Conservation (phyloP, 148 eudicot species). For the Fagopyrum homotropicum region DNA sequence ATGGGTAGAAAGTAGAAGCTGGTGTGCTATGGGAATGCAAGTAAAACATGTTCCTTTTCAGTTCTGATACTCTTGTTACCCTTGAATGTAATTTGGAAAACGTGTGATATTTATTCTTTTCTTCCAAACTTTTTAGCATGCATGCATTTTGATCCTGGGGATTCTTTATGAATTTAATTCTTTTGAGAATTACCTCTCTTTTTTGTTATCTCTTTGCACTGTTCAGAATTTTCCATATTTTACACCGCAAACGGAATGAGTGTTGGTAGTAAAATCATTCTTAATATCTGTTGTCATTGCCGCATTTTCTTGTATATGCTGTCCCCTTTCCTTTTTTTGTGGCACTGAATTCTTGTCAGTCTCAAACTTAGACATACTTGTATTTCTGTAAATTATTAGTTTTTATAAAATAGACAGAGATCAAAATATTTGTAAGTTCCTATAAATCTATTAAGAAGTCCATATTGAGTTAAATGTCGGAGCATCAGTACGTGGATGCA, state of each 20-base stretch:
- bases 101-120: background rate
- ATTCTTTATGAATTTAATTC: background rate
- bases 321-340: background rate
- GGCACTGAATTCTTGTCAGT: background rate
- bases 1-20: background rate
- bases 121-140: background rate
- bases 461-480: background rate
- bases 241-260: background rate
- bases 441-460: background rate
- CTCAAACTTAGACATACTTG: background rate
- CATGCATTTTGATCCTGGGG: background rate
- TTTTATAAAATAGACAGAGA: background rate
- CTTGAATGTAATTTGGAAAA: background rate
- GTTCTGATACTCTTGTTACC: background rate
- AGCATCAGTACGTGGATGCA: background rate
- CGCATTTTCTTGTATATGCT: background rate
- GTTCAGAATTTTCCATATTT: background rate
- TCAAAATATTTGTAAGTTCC: background rate
- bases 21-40: background rate
- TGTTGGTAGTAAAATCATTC: background rate
- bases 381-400: background rate
- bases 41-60: background rate
- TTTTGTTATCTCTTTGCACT: background rate
- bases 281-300: background rate
- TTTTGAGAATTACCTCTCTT: background rate